These are phyloP conservation scores for Fonsecaea pedrosoi DNA, from an alignment of 2,329 filamentous ascomycete species.

Conservation along the genomic window DNA sequence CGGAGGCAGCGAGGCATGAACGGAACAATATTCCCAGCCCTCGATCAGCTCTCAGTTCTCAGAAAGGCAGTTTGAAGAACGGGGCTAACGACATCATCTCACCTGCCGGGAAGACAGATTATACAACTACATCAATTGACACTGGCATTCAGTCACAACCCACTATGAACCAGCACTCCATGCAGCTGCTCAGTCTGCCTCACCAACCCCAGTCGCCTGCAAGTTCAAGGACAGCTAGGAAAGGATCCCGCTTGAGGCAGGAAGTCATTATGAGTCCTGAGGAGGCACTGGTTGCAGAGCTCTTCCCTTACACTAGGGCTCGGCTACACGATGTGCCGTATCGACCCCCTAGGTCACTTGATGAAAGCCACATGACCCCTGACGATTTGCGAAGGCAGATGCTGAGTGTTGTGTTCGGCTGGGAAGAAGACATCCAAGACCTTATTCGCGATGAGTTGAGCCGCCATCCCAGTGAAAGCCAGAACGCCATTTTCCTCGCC, in stretches of 20 bases:
- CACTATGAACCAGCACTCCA: conserved; percentile 20
- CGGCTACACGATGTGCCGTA: conserved; percentile 84
- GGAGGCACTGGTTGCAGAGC: conserved; percentile 72
- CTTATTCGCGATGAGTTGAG: conserved; percentile 81
- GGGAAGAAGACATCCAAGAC: conserved; percentile 82
- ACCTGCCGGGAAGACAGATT: conserved; percentile 50
- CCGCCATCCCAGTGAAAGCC: conserved; percentile 74
- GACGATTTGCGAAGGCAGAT: conserved; percentile 88
- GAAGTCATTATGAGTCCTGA: conserved; percentile 81
- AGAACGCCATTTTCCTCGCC: conserved; percentile 79
- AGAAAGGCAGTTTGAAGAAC: conserved; percentile 58
- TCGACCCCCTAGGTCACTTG: conserved; percentile 67
- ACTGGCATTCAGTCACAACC: conserved; percentile 40
- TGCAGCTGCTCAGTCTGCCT: conserved; percentile 43
- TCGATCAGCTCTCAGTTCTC: conserved; percentile 65
- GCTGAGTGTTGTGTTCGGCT: conserved; percentile 93
- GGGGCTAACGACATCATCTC: conserved; percentile 49
- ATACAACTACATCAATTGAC: conserved; percentile 56
- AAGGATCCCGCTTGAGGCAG: conserved; percentile 75
- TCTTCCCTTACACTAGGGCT: conserved; percentile 85
- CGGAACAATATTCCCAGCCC: conserved; percentile 72
- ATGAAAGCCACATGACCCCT: conserved; percentile 67
- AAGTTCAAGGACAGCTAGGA: conserved; percentile 51
- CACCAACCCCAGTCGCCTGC: conserved; percentile 57
- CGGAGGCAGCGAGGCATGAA: conserved; percentile 67